Evolutionary conservation across 2,329 filamentous ascomycete genomes (phyloP).

Genomic region (Colletotrichum trifolii): DNA sequence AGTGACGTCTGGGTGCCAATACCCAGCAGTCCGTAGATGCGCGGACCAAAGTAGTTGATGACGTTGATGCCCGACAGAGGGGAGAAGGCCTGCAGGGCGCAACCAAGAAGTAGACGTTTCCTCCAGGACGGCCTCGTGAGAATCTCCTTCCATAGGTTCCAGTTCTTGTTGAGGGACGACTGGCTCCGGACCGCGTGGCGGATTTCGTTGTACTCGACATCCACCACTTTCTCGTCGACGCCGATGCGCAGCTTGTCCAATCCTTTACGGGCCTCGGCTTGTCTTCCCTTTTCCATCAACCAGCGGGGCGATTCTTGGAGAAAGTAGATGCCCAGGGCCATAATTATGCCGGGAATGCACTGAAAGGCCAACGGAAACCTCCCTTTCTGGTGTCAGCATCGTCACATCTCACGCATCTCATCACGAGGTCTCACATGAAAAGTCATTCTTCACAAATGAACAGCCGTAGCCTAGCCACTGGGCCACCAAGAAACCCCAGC

Average conservation of each 20-base stretch:
- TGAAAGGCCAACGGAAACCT: conserved; percentile 48
- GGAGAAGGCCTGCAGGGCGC: conserved; percentile 60
- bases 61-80: conserved; percentile 53
- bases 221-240: conserved; percentile 46
- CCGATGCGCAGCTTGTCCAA: conserved; percentile 47
- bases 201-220: conserved; percentile 55
- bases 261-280: conserved; percentile 46
- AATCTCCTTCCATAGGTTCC: conserved; percentile 52
- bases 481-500: conserved; percentile 53
- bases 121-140: conserved; percentile 57
- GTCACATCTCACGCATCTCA: neutral
- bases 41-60: conserved; percentile 50
- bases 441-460: conserved; percentile 41
- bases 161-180: conserved; percentile 46
- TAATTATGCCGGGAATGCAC: conserved; percentile 41
- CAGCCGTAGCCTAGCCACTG: conserved; percentile 48
- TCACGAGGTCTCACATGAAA: conserved; percentile 43
- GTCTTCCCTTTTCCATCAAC: conserved; percentile 49
- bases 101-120: conserved; percentile 57
- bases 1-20: conserved; percentile 56
- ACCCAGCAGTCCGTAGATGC: conserved; percentile 56
- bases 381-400: conserved; percentile 38
- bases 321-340: conserved; percentile 42
- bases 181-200: conserved; percentile 46
- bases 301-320: conserved; percentile 42